Percentiles rank a stretch among this genome's conserved stretches.
These are phyloP conservation scores for Mastigamoeba balamuthi DNA, from an alignment of 78 protist genomes.

Conservation along the genomic window DNA sequence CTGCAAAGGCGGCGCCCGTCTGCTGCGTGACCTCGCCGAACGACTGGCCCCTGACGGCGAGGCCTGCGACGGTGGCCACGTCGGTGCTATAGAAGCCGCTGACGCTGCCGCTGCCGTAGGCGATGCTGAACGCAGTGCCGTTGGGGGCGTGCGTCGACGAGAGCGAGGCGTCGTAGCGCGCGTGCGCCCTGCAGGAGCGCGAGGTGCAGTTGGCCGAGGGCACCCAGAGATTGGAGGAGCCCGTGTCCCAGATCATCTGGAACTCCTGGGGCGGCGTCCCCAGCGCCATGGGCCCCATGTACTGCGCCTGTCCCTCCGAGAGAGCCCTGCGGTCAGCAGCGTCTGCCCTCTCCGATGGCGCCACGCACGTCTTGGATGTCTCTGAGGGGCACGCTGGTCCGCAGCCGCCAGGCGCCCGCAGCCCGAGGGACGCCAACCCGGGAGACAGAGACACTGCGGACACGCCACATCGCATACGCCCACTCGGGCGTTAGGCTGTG, in stretches of 20 bases:
- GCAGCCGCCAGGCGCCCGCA: too few relatives aligned
- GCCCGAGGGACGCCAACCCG: too few relatives aligned
- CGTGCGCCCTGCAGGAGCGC: constrained; percentile 64
- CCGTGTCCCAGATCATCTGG: constrained; percentile 92
- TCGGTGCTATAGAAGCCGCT: constrained; percentile 70
- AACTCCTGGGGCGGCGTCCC: constrained; percentile 93
- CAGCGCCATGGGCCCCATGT: constrained; percentile 81
- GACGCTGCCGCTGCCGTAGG: constrained; percentile 88
- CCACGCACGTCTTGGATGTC: too few relatives aligned
- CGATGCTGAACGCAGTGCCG: constrained; percentile 75
- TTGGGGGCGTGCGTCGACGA: constrained; percentile 67
- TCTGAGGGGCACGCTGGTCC: too few relatives aligned
- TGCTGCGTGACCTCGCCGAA: constrained; percentile 88
- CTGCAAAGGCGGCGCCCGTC: constrained; percentile 82
- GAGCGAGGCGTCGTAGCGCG: constrained; percentile 57
- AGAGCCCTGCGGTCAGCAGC: too few relatives aligned
- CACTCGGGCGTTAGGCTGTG: too few relatives aligned
- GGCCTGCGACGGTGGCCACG: constrained; percentile 65
- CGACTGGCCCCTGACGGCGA: constrained; percentile 35
- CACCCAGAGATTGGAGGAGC: constrained; percentile 91
- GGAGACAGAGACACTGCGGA: too few relatives aligned
- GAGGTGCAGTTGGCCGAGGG: constrained; percentile 46
- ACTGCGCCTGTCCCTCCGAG: constrained; percentile 70
- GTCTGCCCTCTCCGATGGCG: too few relatives aligned
- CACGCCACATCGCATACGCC: too few relatives aligned